Conservation (phyloP, 2,329 filamentous ascomycete genomes). For the Diplodia scrobiculata region DNA sequence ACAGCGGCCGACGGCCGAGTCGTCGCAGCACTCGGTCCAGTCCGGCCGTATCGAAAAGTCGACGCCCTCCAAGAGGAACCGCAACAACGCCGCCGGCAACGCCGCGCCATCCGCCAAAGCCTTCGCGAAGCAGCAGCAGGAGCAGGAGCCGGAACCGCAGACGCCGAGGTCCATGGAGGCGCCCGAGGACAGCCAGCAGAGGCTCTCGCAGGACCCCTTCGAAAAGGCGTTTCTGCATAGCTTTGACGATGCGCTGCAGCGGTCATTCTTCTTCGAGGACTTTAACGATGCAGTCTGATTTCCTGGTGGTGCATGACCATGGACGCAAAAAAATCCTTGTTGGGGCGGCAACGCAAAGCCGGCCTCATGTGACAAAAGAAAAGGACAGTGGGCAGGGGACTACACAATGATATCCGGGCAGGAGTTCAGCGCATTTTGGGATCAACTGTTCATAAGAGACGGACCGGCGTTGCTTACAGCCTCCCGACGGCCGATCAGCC, state of each 20-base stretch:
- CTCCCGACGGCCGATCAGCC: not conserved
- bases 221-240: constrained; percentile 8
- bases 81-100: not conserved
- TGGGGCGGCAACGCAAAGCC: not conserved
- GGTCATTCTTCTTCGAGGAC: constrained; percentile 6
- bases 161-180: constrained; percentile 11
- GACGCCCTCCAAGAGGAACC: constrained; percentile 19
- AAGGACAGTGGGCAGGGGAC: not conserved
- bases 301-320: not conserved
- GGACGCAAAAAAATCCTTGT: not conserved
- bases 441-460: constrained; percentile 2
- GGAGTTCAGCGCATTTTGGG: not conserved
- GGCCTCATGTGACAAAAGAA: not conserved
- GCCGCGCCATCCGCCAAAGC: not conserved
- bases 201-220: constrained; percentile 3
- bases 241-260: constrained; percentile 9
- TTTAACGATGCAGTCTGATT: constrained; percentile 13
- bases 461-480: not conserved
- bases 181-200: constrained; percentile 4
- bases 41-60: constrained; percentile 22
- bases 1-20: constrained; percentile 15
- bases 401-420: constrained; percentile 7
- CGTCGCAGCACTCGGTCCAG: constrained; percentile 9
- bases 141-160: constrained; percentile 11
- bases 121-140: not conserved